Conservation (phyloP, 225 moss, liverwort and hornwort genomes). For the Asterella californica region DNA sequence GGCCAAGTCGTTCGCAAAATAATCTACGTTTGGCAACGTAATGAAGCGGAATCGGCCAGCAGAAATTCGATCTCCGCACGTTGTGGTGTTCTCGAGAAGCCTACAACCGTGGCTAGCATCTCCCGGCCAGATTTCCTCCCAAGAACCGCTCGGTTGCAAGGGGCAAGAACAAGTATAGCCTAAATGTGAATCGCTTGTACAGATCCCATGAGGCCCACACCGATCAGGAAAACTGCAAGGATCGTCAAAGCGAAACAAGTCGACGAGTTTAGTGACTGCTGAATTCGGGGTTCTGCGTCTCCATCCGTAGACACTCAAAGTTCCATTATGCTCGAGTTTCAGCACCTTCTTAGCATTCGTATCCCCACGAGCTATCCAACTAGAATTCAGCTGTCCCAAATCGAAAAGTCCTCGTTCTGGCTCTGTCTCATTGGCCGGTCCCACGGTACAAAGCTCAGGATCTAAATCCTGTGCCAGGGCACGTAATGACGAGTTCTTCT, state of each 20-base stretch:
- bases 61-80: neutral
- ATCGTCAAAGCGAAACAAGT: neutral
- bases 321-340: constrained; percentile 19
- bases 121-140: neutral
- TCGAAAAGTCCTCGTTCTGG: neutral
- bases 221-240: constrained; percentile 19
- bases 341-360: neutral
- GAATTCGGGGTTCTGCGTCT: neutral
- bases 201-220: constrained; percentile 11
- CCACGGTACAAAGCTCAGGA: neutral
- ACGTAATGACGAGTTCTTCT: neutral
- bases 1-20: constrained; percentile 11
- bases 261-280: neutral
- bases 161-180: constrained; percentile 3
- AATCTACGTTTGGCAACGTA: neutral
- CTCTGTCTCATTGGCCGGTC: neutral
- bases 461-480: neutral
- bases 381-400: neutral
- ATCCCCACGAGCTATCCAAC: neutral
- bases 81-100: neutral
- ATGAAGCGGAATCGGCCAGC: neutral
- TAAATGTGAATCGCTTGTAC: neutral
- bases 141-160: neutral
- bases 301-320: constrained; percentile 1
- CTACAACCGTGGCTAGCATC: neutral